phyloP scores from a whole-genome alignment of 1,139 yeast genomes.

The Protomyces macrosporus region DNA sequence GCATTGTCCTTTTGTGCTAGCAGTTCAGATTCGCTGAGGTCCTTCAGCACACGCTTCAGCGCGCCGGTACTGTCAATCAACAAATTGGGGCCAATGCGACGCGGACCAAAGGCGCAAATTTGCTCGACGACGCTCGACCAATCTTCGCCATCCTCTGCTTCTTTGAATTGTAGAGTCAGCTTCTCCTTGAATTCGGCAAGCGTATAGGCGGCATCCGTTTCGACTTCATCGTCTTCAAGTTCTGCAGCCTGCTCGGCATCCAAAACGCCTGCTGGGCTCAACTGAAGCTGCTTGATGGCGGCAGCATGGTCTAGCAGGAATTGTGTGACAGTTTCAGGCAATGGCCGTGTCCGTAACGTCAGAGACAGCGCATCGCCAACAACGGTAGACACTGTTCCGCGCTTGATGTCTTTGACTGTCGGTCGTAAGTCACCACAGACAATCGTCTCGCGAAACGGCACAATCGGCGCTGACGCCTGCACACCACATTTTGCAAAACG shows the following conservation, averaged over 20 bases:
- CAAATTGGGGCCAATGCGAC: constrained; percentile 68
- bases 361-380: constrained; percentile 40
- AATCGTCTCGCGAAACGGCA: constrained; percentile 89
- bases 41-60: constrained; percentile 36
- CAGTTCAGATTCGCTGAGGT: constrained; percentile 2
- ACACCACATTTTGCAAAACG: constrained; percentile 91
- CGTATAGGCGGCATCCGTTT: not conserved
- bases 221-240: constrained; percentile 15
- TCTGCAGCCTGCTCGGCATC: constrained; percentile 27
- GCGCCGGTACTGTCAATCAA: constrained; percentile 55
- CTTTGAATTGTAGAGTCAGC: not conserved
- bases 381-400: constrained; percentile 43
- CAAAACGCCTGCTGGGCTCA: constrained; percentile 22
- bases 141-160: constrained; percentile 29
- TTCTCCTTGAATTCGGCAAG: not conserved
- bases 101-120: constrained; percentile 72
- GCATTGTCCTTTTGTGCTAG: constrained; percentile 29
- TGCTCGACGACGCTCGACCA: constrained; percentile 37
- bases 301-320: constrained; percentile 50
- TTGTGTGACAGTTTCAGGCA: constrained; percentile 50
- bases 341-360: constrained; percentile 50
- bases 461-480: constrained; percentile 82
- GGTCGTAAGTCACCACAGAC: constrained; percentile 43
- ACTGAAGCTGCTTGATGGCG: constrained; percentile 39
- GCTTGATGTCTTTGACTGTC: constrained; percentile 38